Percentiles rank a stretch among this genome's conserved stretches.
phyloP scores from a whole-genome alignment of 2,329 filamentous ascomycete species.

The Aspergillus fijiensis region DNA sequence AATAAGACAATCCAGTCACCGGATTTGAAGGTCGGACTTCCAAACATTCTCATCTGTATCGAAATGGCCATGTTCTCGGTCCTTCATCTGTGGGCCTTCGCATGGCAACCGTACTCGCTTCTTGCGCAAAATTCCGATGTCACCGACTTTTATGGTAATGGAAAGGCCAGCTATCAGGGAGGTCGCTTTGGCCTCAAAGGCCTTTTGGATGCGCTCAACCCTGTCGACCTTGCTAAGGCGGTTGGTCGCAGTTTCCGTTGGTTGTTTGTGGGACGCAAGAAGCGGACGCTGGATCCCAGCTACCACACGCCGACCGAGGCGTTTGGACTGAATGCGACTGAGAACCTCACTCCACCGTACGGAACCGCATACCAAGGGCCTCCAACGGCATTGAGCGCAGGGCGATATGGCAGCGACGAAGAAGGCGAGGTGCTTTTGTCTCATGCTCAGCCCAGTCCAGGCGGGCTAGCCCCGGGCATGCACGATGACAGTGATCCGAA shows the following conservation, averaged over 20 bases:
- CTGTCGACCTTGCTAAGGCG: constrained; percentile 80
- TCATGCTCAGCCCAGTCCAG: constrained; percentile 37
- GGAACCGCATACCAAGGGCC: constrained; percentile 32
- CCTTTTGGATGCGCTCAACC: constrained; percentile 70
- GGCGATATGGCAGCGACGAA: constrained; percentile 27
- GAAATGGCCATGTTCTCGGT: constrained; percentile 82
- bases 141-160: constrained; percentile 42
- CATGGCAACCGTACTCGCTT: constrained; percentile 68
- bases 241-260: constrained; percentile 75
- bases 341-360: constrained; percentile 11
- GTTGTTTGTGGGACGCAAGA: constrained; percentile 72
- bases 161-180: constrained; percentile 59
- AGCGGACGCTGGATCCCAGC: constrained; percentile 41
- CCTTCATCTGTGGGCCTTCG: constrained; percentile 79
- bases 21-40: constrained; percentile 79
- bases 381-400: constrained; percentile 21
- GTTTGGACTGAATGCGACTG: constrained; percentile 30
- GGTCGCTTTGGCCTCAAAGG: constrained; percentile 66
- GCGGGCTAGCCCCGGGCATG: constrained; percentile 15
- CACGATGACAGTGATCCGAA: constrained; percentile 19
- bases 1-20: constrained; percentile 64
- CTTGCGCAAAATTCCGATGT: constrained; percentile 50
- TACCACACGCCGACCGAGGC: constrained; percentile 33
- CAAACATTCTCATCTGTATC: constrained; percentile 72
- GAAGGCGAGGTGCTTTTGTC: constrained; percentile 42